Evolutionary conservation across 2,329 filamentous ascomycete species (phyloP).

Genomic region (Aspergillus pseudonomiae): DNA sequence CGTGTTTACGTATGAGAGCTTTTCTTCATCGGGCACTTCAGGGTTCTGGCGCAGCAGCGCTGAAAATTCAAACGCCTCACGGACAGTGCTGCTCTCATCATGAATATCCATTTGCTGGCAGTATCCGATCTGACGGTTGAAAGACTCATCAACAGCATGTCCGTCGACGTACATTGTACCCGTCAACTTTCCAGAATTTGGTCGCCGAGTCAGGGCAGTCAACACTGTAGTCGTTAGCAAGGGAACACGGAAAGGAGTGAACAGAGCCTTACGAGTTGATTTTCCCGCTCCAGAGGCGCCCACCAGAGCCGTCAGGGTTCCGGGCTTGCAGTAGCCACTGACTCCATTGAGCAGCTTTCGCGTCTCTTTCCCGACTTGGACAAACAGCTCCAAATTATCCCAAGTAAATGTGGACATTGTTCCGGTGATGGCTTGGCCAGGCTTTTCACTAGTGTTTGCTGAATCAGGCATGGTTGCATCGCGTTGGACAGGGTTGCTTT

Average conservation of each 20-base stretch:
- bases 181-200: conserved; percentile 60
- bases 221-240: conserved; percentile 56
- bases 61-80: conserved; percentile 68
- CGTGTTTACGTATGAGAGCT: conserved; percentile 63
- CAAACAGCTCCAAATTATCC: conserved; percentile 66
- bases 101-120: conserved; percentile 71
- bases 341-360: conserved; percentile 66
- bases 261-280: conserved; percentile 34
- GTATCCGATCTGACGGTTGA: conserved; percentile 69
- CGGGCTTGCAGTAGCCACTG: conserved; percentile 74
- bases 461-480: conserved; percentile 22
- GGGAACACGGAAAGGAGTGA: neutral
- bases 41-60: conserved; percentile 61
- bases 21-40: conserved; percentile 55
- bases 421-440: conserved; percentile 44
- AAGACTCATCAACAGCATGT: conserved; percentile 57
- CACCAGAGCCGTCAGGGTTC: conserved; percentile 75
- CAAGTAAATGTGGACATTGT: conserved; percentile 68
- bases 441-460: conserved; percentile 25
- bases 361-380: conserved; percentile 62
- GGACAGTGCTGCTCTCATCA: conserved; percentile 65
- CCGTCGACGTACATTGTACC: conserved; percentile 69
- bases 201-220: conserved; percentile 71
- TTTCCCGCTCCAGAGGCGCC: conserved; percentile 78
- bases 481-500: conserved; percentile 30